A percentile compares a stretch with the other conserved stretches of the same genome.
These are phyloP conservation scores for Nemania sp. DNA, from an alignment of 2,329 filamentous ascomycete genomes.

Conservation along the genomic window DNA sequence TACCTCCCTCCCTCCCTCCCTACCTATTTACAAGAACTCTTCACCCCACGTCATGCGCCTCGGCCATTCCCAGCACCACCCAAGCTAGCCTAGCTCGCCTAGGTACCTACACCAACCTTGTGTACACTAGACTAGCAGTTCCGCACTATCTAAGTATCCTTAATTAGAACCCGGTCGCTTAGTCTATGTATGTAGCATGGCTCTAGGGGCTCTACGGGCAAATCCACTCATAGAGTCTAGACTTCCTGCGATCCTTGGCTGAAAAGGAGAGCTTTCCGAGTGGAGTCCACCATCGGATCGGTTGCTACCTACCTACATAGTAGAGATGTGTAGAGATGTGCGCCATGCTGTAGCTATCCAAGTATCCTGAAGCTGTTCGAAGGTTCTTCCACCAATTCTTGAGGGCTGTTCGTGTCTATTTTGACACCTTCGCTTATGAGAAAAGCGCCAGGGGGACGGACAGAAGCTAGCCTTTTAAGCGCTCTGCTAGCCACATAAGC, in stretches of 20 bases:
- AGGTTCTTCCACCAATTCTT: neutral
- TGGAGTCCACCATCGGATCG: constrained; percentile 30
- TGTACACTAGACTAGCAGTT: too few species aligned
- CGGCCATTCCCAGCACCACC: neutral
- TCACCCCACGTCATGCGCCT: constrained; percentile 21
- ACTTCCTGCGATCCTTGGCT: constrained; percentile 34
- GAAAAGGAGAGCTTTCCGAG: constrained; percentile 32
- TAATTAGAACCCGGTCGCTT: constrained; percentile 22
- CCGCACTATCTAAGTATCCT: neutral
- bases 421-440: neutral
- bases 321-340: neutral
- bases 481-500: neutral
- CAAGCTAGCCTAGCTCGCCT: neutral
- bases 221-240: constrained; percentile 38
- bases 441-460: neutral
- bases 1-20: too few species aligned
- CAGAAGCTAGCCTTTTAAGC: neutral
- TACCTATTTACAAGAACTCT: neutral
- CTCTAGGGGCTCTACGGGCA: constrained; percentile 23
- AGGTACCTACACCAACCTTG: neutral
- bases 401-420: neutral
- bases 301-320: constrained; percentile 5
- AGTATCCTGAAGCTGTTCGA: constrained; percentile 12
- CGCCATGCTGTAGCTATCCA: neutral
- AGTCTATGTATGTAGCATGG: constrained; percentile 14